phyloP scores from a whole-genome alignment of 805 yeast genomes.

The Barnettozyma pratensis region DNA sequence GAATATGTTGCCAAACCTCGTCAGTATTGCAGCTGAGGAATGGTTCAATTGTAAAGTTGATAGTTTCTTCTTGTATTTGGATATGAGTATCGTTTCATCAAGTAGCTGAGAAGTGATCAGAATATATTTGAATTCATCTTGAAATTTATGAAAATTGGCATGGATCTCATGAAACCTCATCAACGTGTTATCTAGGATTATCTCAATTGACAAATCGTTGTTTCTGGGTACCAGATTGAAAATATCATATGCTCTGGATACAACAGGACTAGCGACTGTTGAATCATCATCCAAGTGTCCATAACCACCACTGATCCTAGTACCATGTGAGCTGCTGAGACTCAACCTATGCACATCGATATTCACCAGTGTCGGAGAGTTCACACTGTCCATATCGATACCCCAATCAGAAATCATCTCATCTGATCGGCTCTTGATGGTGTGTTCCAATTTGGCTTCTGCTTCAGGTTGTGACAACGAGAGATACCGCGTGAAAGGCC shows the following conservation, averaged over 20 bases:
- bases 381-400: slow-evolving; percentile 16
- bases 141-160: slow-evolving; percentile 24
- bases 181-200: not conserved
- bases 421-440: slow-evolving; percentile 8
- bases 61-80: slow-evolving; percentile 18
- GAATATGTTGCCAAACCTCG: slow-evolving; percentile 4
- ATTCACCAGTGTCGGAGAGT: slow-evolving; percentile 25
- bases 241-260: not conserved
- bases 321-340: not conserved
- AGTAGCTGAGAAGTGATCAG: slow-evolving; percentile 45
- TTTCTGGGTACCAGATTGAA: not conserved
- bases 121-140: slow-evolving; percentile 47
- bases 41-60: slow-evolving; percentile 7
- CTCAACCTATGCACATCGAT: slow-evolving; percentile 3
- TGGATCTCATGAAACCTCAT: slow-evolving; percentile 11
- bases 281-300: slow-evolving; percentile 7
- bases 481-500: slow-evolving; percentile 22
- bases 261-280: slow-evolving; percentile 2
- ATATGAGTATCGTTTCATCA: slow-evolving; percentile 32
- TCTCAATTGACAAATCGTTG: not conserved
- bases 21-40: not conserved
- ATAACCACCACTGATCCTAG: not conserved
- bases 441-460: not conserved
- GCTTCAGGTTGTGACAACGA: slow-evolving; percentile 7
- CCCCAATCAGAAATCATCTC: slow-evolving; percentile 25